Percentiles rank a stretch among this genome's conserved stretches.
Conservation (phyloP, 495 filamentous ascomycete species). For the Cryomyces minteri region DNA sequence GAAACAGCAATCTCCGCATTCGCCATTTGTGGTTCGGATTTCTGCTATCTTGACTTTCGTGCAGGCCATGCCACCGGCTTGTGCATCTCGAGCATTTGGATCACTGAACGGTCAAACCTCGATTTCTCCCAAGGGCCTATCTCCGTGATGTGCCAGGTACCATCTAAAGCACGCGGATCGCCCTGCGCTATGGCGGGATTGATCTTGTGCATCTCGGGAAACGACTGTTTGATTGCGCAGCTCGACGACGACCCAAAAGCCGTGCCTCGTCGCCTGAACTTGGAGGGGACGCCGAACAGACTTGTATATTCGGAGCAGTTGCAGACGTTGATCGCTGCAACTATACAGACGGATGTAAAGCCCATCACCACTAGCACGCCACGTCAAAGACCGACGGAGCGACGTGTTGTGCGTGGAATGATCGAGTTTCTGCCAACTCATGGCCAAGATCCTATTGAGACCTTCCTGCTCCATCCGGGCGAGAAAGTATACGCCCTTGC, state of each 20-base stretch:
- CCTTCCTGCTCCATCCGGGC: background rate
- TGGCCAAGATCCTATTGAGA: too few relatives aligned
- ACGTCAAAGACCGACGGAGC: background rate
- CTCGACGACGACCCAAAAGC: constrained; percentile 27
- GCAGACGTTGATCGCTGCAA: constrained; percentile 32
- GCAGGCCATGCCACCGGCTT: background rate
- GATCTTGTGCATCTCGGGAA: constrained; percentile 12
- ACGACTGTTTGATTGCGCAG: constrained; percentile 30
- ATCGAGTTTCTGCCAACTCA: background rate
- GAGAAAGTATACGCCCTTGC: constrained; percentile 11
- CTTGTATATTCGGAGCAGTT: constrained; percentile 33
- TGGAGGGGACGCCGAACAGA: constrained; percentile 28
- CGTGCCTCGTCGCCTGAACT: constrained; percentile 29
- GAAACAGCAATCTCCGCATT: constrained; percentile 7
- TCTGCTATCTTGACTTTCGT: constrained; percentile 4
- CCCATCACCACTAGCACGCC: constrained; percentile 3
- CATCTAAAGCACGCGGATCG: background rate
- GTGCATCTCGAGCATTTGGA: constrained; percentile 13
- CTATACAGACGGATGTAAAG: constrained; percentile 15
- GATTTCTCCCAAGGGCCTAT: constrained; percentile 9
- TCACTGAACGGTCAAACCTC: constrained; percentile 9
- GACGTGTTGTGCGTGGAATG: constrained; percentile 6
- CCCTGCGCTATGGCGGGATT: constrained; percentile 17
- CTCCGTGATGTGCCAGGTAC: constrained; percentile 7
- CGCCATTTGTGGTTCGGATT: constrained; percentile 8